Conservation (phyloP, 257 asterid genomes). For the Salvia splendens region DNA sequence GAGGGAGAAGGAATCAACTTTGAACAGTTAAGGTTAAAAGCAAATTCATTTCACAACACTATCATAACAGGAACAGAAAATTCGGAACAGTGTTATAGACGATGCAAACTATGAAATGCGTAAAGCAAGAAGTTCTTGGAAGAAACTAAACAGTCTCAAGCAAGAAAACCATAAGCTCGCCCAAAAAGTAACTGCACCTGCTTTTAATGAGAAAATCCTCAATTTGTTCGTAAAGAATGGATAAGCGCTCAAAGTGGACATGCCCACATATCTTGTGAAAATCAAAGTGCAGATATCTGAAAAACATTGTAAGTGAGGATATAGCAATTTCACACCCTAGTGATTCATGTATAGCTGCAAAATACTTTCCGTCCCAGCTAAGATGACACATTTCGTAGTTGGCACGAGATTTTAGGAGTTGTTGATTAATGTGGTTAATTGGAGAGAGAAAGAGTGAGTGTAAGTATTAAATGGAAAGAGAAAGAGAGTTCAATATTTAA, state of each 20-base stretch:
- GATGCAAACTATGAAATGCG: slow-evolving; percentile 9
- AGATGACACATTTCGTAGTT: no score
- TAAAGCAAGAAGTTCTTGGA: slow-evolving; percentile 10
- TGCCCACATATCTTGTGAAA: slow-evolving; percentile 97
- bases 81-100: slow-evolving; percentile 1
- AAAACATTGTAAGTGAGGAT: slow-evolving; percentile 36
- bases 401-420: no score
- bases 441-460: no score
- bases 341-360: slow-evolving; percentile 26
- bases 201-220: slow-evolving; percentile 93
- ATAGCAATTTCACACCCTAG: slow-evolving; percentile 30
- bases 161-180: slow-evolving; percentile 27
- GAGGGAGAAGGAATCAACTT: neutral
- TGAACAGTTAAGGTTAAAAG: neutral
- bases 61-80: slow-evolving; percentile 17
- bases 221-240: slow-evolving; percentile 82
- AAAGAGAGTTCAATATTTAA: no score
- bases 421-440: no score
- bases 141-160: slow-evolving; percentile 18
- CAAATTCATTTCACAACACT: slow-evolving; percentile 18
- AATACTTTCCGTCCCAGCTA: no score
- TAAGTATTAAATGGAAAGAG: no score
- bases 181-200: slow-evolving; percentile 54
- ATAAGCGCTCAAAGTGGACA: slow-evolving; percentile 94
- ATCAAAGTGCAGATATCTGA: slow-evolving; percentile 95